Percentiles rank a stretch among this genome's conserved stretches.
Evolutionary conservation across 257 asterid species (phyloP).

Genomic region (Lithospermum erythrorhizon): DNA sequence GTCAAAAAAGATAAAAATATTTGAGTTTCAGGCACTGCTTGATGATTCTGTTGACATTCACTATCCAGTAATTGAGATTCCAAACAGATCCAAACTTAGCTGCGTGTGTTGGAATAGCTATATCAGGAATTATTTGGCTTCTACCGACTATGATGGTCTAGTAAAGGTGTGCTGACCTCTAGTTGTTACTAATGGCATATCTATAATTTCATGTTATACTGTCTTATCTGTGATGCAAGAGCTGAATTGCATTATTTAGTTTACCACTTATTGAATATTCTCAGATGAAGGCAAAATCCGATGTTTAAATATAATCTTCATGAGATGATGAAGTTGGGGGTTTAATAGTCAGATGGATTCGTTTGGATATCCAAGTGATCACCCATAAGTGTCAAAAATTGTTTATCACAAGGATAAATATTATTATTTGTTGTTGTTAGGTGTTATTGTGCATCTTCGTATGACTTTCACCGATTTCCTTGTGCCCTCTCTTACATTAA

Average conservation of each 20-base stretch:
- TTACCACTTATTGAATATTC: no score
- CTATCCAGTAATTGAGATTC: conserved; percentile 79
- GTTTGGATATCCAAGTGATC: not conserved
- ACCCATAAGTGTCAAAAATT: not conserved
- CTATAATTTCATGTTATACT: not conserved
- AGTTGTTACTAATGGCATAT: not conserved
- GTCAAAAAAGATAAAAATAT: conserved; percentile 84
- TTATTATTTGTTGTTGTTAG: no score
- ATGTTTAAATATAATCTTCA: not conserved
- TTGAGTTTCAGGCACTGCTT: conserved; percentile 56
- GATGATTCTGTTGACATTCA: conserved; percentile 77
- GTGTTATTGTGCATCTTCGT: no score
- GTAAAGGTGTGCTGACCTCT: conserved; percentile 28
- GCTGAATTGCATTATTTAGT: no score
- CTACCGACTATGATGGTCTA: conserved; percentile 86
- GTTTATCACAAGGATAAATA: not conserved
- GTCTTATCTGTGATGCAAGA: not conserved
- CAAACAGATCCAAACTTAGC: conserved; percentile 72
- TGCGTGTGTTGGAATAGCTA: conserved; percentile 90
- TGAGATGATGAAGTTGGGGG: not conserved
- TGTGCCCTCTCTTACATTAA: not conserved
- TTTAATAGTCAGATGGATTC: not conserved
- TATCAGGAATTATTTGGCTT: conserved; percentile 84
- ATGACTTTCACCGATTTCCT: no score
- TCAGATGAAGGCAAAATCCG: not conserved